A percentile compares a stretch with the other conserved stretches of the same genome.
Conservation (phyloP, 2,329 filamentous ascomycete genomes). For the Colletotrichum gigasporum region DNA sequence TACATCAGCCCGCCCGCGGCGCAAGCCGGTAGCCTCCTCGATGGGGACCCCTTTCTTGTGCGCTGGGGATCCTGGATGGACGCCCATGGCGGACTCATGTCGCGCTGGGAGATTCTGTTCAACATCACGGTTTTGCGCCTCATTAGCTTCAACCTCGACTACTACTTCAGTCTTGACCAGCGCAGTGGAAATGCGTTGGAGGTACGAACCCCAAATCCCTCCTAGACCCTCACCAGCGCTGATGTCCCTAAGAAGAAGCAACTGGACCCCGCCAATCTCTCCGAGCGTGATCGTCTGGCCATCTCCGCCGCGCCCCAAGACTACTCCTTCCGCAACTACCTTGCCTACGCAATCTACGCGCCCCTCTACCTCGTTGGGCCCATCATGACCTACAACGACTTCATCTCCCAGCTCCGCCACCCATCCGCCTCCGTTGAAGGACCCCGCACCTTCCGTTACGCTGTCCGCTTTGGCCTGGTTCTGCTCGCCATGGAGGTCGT, state of each 20-base stretch:
- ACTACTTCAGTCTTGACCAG: constrained; percentile 87
- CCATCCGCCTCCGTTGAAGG: constrained; percentile 75
- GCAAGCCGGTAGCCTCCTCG: constrained; percentile 37
- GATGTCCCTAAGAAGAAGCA: constrained; percentile 94
- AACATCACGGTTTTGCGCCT: constrained; percentile 93
- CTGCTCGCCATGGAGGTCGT: constrained; percentile 91
- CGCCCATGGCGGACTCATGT: constrained; percentile 81
- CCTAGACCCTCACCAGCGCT: constrained; percentile 49
- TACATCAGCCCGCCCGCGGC: constrained; percentile 52
- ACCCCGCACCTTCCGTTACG: constrained; percentile 81
- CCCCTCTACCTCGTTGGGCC: constrained; percentile 93
- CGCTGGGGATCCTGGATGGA: constrained; percentile 80
- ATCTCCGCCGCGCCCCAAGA: constrained; percentile 77
- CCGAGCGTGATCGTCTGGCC: constrained; percentile 85
- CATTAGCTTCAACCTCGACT: constrained; percentile 97
- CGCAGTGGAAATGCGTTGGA: constrained; percentile 75
- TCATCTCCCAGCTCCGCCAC: constrained; percentile 86
- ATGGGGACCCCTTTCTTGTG: constrained; percentile 56
- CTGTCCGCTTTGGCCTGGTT: constrained; percentile 80
- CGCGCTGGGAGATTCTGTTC: constrained; percentile 96
- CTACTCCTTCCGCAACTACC: constrained; percentile 85
- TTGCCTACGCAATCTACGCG: constrained; percentile 90
- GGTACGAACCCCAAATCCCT: constrained; percentile 65
- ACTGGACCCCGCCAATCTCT: constrained; percentile 85
- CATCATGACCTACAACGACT: constrained; percentile 98